Base-by-base conservation (phyloP, 148 eudicot genomes). In the Persicaria maculosa region DNA sequence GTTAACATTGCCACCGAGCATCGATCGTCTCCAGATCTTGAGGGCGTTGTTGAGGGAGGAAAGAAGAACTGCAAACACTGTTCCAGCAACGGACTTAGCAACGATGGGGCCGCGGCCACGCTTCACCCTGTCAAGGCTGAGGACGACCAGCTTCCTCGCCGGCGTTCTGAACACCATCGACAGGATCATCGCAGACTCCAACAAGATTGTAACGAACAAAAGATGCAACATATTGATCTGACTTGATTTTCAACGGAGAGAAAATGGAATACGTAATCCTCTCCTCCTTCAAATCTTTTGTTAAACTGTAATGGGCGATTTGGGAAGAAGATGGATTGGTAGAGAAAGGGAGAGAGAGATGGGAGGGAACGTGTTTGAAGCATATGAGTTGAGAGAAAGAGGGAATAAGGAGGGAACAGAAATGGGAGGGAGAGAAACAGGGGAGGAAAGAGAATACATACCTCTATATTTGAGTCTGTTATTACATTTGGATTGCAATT, bases 31-130 rank as follows among this genome's bases (percentile, higher is more conserved):
- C 52, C 62, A 84, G 80, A 89, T 83, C 73, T 77, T 61, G 36
- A 83, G 9, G 25, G 75, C 74, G 67, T 72, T 85, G 74, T 83
- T 84, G 11, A 88, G 58, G 16, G 84, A 83, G 17, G 91, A 77
- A 46, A 77, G 11, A 80, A 91, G 82, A 7, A 88, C 83, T 6
- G 89, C 81, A 0, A 83, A 79, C 0, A 91, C 64, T n/a, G 97
- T 88, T 1, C 75, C 84, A 5, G 84, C 84, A 2, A 91, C 82
- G 4, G 95, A 85, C 81, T 91, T 93, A 15, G 89, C 85, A 0
- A 93, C 79, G 71, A 84, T 83, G 8, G 97, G 98, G 7, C 93
- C 98, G 0, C 84, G 81, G 8, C 98, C 98, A 1, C 97, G 83
- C 46, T 93, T 93, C 59, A 89, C 55, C 47, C 83, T 76, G 74